Conservation (phyloP, 2,329 filamentous ascomycete genomes). For the Aspergillus ochraceoroseus region DNA sequence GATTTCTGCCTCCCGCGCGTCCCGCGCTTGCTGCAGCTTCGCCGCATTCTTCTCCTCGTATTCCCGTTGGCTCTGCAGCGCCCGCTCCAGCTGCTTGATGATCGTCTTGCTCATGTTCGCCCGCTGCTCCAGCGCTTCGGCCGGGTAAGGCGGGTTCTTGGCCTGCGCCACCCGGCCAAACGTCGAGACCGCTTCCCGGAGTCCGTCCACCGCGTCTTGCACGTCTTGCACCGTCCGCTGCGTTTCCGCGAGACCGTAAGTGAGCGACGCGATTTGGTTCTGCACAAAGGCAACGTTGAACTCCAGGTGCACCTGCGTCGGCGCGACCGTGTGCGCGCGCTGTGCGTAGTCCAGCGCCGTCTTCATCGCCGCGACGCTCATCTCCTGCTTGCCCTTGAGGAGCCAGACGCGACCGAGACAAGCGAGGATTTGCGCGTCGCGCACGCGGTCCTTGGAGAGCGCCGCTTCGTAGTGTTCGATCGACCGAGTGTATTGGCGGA, state of each 20-base stretch:
- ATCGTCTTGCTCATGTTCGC: slow-evolving; percentile 97
- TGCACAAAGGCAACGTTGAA: slow-evolving; percentile 99
- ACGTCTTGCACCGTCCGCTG: slow-evolving; percentile 76
- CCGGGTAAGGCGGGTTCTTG: slow-evolving; percentile 76
- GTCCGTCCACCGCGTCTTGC: slow-evolving; percentile 69
- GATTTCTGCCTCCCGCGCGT: slow-evolving; percentile 74
- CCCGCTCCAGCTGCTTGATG: slow-evolving; percentile 82
- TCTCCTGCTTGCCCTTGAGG: slow-evolving; percentile 68
- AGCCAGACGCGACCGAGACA: slow-evolving; percentile 87
- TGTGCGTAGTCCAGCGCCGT: slow-evolving; percentile 60
- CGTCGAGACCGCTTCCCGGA: slow-evolving; percentile 77
- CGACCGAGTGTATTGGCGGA: slow-evolving; percentile 83
- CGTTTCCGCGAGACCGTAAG: slow-evolving; percentile 68
- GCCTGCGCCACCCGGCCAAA: slow-evolving; percentile 57
- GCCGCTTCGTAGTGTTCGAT: slow-evolving; percentile 92
- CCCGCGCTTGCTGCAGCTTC: slow-evolving; percentile 75
- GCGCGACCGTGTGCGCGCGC: slow-evolving; percentile 67
- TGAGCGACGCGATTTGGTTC: slow-evolving; percentile 80
- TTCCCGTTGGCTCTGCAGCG: slow-evolving; percentile 75
- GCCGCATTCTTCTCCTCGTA: slow-evolving; percentile 91
- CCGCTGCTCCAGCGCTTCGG: slow-evolving; percentile 84
- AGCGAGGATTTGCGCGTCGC: slow-evolving; percentile 72
- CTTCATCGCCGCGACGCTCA: slow-evolving; percentile 58
- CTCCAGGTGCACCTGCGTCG: slow-evolving; percentile 83
- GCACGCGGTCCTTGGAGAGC: slow-evolving; percentile 70